Conservation (phyloP, 768 basidiomycete genomes). For the Collybia mongolica region DNA sequence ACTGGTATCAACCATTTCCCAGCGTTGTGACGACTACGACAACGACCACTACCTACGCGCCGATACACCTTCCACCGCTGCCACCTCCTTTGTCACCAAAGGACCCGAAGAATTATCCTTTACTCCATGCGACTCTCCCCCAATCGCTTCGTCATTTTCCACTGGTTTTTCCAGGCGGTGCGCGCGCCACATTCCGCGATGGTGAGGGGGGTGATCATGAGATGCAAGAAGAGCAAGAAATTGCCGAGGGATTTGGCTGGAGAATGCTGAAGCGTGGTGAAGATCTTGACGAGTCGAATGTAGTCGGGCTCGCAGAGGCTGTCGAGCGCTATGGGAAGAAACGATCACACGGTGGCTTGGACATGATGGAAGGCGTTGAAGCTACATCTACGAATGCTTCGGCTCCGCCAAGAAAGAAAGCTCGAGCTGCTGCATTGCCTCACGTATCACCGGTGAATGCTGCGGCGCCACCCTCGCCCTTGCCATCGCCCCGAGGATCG, state of each 20-base stretch:
- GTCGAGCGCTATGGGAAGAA: slow-evolving; percentile 89
- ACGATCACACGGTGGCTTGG: slow-evolving; percentile 62
- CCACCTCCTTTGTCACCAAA: slow-evolving; percentile 71
- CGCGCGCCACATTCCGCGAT: slow-evolving; percentile 78
- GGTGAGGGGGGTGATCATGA: slow-evolving; percentile 62
- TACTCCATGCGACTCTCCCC: slow-evolving; percentile 75
- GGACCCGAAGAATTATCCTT: slow-evolving; percentile 78
- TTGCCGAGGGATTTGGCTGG: slow-evolving; percentile 70
- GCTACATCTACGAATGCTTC: slow-evolving; percentile 42
- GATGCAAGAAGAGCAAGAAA: slow-evolving; percentile 71
- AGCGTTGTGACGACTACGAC: slow-evolving; percentile 92
- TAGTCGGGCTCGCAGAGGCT: slow-evolving; percentile 73
- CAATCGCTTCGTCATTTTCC: slow-evolving; percentile 71
- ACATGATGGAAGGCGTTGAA: slow-evolving; percentile 51
- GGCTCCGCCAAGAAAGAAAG: slow-evolving; percentile 74
- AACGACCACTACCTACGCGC: slow-evolving; percentile 86
- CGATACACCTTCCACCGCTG: slow-evolving; percentile 77
- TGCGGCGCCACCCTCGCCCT: slow-evolving; percentile 80
- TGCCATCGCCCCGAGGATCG: slow-evolving; percentile 85
- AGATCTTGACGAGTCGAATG: slow-evolving; percentile 40
- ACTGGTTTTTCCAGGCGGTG: slow-evolving; percentile 77
- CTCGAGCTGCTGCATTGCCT: slow-evolving; percentile 57
- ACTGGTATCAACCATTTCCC: slow-evolving; percentile 3
- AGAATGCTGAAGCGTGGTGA: slow-evolving; percentile 71
- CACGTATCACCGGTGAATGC: slow-evolving; percentile 64